phyloP scores from a whole-genome alignment of 495 filamentous ascomycete genomes.

The Aspergillus ellipticus region DNA sequence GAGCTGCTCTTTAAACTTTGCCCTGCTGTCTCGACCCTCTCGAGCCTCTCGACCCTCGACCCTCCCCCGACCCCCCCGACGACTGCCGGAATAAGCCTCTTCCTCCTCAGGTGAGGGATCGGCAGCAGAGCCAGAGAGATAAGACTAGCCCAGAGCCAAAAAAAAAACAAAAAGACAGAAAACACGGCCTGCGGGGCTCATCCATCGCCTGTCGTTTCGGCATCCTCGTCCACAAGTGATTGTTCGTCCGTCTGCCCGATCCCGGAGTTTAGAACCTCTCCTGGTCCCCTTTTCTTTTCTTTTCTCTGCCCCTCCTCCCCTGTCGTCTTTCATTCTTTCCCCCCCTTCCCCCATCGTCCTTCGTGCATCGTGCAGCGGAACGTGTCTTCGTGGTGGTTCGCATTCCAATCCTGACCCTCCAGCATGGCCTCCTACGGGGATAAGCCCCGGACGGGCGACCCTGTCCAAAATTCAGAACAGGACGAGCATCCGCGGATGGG shows the following conservation, averaged over 20 bases:
- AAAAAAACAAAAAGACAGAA: neutral
- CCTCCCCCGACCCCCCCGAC: neutral
- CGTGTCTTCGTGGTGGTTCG: neutral
- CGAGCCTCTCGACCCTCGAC: neutral
- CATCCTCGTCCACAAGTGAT: neutral
- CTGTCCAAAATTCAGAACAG: conserved; percentile 16
- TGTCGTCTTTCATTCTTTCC: neutral
- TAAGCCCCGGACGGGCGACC: neutral
- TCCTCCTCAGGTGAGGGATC: conserved; percentile 1
- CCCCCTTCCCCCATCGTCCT: neutral
- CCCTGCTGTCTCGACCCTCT: neutral
- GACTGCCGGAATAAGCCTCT: neutral
- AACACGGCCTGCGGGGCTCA: neutral
- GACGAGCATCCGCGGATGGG: conserved; percentile 46
- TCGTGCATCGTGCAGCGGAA: neutral
- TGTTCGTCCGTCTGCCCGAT: neutral
- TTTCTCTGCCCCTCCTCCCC: neutral
- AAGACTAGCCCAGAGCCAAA: too few species aligned
- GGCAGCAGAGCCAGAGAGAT: neutral
- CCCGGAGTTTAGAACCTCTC: neutral
- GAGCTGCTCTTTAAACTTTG: neutral
- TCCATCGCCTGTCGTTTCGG: neutral
- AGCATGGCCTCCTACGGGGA: conserved; percentile 10
- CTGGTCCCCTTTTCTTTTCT: neutral
- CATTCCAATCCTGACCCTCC: neutral